A percentile compares a stretch with the other conserved stretches of the same genome.
Conservation (phyloP, 371 early-diverging fungal species). For the Actinomortierella ambigua region DNA sequence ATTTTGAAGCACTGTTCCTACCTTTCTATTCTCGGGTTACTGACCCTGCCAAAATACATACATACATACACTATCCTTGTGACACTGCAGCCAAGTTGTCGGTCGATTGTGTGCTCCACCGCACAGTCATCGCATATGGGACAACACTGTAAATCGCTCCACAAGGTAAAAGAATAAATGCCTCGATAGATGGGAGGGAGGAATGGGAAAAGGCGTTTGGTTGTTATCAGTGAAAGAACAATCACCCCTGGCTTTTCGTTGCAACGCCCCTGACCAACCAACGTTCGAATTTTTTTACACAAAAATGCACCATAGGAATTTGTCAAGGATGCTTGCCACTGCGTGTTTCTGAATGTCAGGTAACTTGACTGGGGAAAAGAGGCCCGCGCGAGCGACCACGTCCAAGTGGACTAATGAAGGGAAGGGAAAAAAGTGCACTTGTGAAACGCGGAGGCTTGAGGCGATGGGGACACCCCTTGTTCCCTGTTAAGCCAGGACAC, state of each 20-base stretch:
- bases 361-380: too few relatives aligned
- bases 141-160: constrained; percentile 19
- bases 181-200: too few relatives aligned
- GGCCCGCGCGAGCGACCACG: too few relatives aligned
- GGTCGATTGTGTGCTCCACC: constrained; percentile 34
- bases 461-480: too few relatives aligned
- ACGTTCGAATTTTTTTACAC: too few relatives aligned
- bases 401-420: too few relatives aligned
- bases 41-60: not conserved
- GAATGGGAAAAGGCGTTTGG: not conserved
- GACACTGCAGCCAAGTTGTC: constrained; percentile 23
- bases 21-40: not conserved
- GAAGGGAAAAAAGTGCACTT: too few relatives aligned
- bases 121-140: constrained; percentile 38
- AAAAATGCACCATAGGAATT: constrained; percentile 17
- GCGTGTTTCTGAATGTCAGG: constrained; percentile 43
- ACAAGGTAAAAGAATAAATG: too few relatives aligned
- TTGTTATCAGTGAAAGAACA: not conserved
- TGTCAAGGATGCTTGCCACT: constrained; percentile 43
- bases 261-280: too few relatives aligned
- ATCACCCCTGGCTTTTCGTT: too few relatives aligned
- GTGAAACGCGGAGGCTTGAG: too few relatives aligned
- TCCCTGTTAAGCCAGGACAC: too few relatives aligned
- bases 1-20: not conserved
- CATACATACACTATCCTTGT: not conserved